These are phyloP conservation scores for Microbotryum saponariae DNA, from an alignment of 1,284 basidiomycete species.

Conservation along the genomic window DNA sequence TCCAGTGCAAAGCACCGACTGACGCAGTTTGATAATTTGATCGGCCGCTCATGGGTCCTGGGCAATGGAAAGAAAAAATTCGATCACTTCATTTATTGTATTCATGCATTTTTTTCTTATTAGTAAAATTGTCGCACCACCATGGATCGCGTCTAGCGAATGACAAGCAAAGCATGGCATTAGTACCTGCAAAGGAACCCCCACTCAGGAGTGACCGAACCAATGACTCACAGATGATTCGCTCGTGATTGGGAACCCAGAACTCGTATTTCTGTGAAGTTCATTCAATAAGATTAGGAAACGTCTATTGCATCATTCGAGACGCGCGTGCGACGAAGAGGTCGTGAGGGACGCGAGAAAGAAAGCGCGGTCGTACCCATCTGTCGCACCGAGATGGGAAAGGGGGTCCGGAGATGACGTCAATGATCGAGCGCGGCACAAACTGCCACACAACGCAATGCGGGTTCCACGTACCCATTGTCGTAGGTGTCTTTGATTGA, in stretches of 20 bases:
- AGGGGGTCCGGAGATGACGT: neutral
- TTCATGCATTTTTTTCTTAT: no score
- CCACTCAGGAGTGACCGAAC: no score
- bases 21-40: conserved; percentile 37
- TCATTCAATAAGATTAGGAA: neutral
- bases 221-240: conserved; percentile 33
- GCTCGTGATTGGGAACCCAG: conserved; percentile 37
- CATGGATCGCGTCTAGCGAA: conserved; percentile 32
- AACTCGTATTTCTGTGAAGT: conserved; percentile 37
- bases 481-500: conserved; percentile 20
- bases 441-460: neutral
- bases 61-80: neutral
- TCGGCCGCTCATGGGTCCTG: conserved; percentile 37
- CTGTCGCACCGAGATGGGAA: neutral
- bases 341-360: no score
- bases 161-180: no score
- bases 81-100: no score
- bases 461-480: conserved; percentile 10
- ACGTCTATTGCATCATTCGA: neutral
- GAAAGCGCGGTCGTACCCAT: neutral
- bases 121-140: no score
- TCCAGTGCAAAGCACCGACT: neutral
- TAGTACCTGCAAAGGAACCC: no score
- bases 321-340: neutral
- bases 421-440: neutral